Evolutionary conservation across 1,284 basidiomycete genomes (phyloP).

Genomic region (Wallemia hederae): DNA sequence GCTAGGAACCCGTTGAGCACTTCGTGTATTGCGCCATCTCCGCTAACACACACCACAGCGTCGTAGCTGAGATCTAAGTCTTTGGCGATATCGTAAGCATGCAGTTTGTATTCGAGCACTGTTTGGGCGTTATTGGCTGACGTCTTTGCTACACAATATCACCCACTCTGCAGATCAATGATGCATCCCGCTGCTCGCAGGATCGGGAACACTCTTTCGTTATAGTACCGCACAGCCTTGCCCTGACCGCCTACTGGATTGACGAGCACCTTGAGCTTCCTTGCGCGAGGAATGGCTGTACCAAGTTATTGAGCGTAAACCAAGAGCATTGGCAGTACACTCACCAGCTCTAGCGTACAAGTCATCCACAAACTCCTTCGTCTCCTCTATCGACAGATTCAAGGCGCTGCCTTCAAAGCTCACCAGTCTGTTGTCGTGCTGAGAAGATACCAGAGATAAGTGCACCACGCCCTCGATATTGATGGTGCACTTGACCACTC

Average conservation of each 20-base stretch:
- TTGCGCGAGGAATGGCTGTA: conserved; percentile 24
- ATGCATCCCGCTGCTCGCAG: conserved; percentile 42
- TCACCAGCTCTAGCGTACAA: conserved; percentile 1
- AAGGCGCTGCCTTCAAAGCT: conserved; percentile 18
- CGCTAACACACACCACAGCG: conserved; percentile 53
- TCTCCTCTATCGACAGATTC: conserved; percentile 25
- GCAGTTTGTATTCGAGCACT: conserved; percentile 42
- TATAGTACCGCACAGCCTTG: conserved; percentile 31
- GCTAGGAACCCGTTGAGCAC: conserved; percentile 69
- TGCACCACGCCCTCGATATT: neutral
- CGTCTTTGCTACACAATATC: conserved; percentile 2
- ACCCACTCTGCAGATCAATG: conserved; percentile 32
- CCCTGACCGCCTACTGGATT: conserved; percentile 73
- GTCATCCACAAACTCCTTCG: conserved; percentile 30
- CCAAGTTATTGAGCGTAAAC: conserved; percentile 1
- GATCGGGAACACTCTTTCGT: conserved; percentile 44
- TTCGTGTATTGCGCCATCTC: conserved; percentile 72
- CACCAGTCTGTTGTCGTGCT: conserved; percentile 7
- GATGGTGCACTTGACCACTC: neutral
- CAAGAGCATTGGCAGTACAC: neutral
- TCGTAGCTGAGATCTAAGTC: conserved; percentile 26
- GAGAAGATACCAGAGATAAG: neutral
- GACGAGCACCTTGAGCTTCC: conserved; percentile 38
- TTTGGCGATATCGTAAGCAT: conserved; percentile 41
- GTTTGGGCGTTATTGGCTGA: conserved; percentile 1